Evolutionary conservation across 2,329 filamentous ascomycete species (phyloP).

Genomic region (Diaporthe vaccinii): DNA sequence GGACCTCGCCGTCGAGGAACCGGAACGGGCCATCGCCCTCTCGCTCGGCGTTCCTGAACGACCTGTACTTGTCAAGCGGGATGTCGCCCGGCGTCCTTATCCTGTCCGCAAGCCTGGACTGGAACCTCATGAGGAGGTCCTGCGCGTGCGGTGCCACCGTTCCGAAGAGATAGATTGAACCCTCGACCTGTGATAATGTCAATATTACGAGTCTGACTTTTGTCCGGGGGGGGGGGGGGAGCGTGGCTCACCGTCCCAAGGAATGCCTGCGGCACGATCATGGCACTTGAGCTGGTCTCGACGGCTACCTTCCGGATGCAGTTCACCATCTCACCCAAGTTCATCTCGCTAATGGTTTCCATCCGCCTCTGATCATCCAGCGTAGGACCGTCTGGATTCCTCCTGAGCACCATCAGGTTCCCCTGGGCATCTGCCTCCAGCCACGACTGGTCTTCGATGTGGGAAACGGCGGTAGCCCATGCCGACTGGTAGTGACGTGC

Average conservation of each 20-base stretch:
- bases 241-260: constrained; percentile 84
- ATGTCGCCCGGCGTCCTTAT: constrained; percentile 80
- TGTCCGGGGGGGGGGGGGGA: too few relatives aligned
- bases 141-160: constrained; percentile 80
- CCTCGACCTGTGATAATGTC: constrained; percentile 77
- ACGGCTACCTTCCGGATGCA: constrained; percentile 83
- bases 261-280: constrained; percentile 86
- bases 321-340: constrained; percentile 94
- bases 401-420: constrained; percentile 85
- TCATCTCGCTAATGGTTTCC: constrained; percentile 83
- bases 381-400: constrained; percentile 79
- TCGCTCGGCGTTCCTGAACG: constrained; percentile 80
- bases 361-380: constrained; percentile 79
- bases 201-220: constrained; percentile 41
- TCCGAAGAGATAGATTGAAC: constrained; percentile 90
- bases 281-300: constrained; percentile 71
- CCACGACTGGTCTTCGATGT: constrained; percentile 80
- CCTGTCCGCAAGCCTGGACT: constrained; percentile 75
- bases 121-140: constrained; percentile 86
- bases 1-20: constrained; percentile 92
- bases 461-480: constrained; percentile 85
- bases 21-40: constrained; percentile 82
- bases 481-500: constrained; percentile 84
- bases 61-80: constrained; percentile 84
- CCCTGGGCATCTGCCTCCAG: constrained; percentile 89